A percentile compares a stretch with the other conserved stretches of the same genome.
phyloP scores from a whole-genome alignment of 140 eudicot genomes.

The Cichorium intybus region DNA sequence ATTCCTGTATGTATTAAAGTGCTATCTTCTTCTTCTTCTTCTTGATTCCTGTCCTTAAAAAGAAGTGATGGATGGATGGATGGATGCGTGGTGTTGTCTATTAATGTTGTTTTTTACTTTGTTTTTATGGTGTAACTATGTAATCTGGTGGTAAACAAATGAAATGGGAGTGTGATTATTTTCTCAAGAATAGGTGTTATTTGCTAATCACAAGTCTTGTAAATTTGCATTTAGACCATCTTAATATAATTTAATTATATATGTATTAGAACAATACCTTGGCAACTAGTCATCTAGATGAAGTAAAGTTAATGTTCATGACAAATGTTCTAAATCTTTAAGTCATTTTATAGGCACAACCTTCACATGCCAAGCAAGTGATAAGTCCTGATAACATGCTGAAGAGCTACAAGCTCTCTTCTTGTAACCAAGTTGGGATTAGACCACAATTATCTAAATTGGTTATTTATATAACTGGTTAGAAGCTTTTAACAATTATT shows the following conservation, averaged over 20 bases:
- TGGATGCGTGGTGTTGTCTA: constrained; percentile 23
- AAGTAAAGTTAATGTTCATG: no score
- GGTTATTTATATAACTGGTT: no score
- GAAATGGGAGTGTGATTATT: constrained; percentile 32
- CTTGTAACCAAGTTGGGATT: no score
- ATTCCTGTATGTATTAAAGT: constrained; percentile 37
- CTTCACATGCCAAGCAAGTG: no score
- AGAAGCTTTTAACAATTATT: no score
- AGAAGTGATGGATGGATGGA: constrained; percentile 23
- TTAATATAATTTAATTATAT: neutral
- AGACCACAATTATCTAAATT: no score
- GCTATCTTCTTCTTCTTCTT: constrained; percentile 20
- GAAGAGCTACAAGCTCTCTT: no score
- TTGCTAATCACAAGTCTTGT: neutral
- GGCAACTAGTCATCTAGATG: no score
- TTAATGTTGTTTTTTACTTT: constrained; percentile 16
- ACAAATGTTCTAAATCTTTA: no score
- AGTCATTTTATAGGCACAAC: no score
- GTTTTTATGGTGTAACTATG: constrained; percentile 23
- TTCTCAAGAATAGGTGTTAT: constrained; percentile 27
- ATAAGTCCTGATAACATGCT: no score
- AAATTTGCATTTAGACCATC: neutral
- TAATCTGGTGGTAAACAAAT: constrained; percentile 22
- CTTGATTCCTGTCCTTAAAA: neutral
- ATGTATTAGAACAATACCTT: no score